A percentile compares a stretch with the other conserved stretches of the same genome.
Evolutionary conservation across 495 filamentous ascomycete species (phyloP).

Genomic region (Penicillium subrubescens): DNA sequence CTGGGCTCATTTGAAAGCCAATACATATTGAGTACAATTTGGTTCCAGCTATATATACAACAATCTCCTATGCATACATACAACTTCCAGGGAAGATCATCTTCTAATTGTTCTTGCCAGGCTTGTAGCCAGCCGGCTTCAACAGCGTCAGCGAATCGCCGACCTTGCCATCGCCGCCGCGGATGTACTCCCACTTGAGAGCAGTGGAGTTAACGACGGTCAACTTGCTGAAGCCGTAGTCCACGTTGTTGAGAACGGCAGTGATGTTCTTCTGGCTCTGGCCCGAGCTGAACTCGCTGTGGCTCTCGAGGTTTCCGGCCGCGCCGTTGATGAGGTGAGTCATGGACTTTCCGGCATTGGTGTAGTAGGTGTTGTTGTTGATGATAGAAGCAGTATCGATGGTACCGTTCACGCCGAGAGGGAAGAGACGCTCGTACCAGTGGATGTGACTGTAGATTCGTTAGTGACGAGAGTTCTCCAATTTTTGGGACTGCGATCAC

Average conservation of each 20-base stretch:
- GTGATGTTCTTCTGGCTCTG: slow-evolving; percentile 44
- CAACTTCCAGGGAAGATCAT: neutral
- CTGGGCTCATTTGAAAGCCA: neutral
- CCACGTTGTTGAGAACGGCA: slow-evolving; percentile 44
- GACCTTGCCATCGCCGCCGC: slow-evolving; percentile 43
- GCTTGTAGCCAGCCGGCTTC: slow-evolving; percentile 8
- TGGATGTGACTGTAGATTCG: slow-evolving; percentile 51
- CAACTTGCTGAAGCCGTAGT: slow-evolving; percentile 55
- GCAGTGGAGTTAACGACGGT: slow-evolving; percentile 44
- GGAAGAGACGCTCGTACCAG: slow-evolving; percentile 52
- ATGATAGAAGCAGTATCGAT: slow-evolving; percentile 41
- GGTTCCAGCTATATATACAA: neutral
- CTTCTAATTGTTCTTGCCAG: neutral
- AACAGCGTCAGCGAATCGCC: slow-evolving; percentile 42
- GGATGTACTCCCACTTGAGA: slow-evolving; percentile 49
- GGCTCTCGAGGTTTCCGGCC: slow-evolving; percentile 49
- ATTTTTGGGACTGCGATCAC: neutral
- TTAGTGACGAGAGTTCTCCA: neutral
- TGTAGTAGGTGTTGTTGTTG: slow-evolving; percentile 47
- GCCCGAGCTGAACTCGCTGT: slow-evolving; percentile 37
- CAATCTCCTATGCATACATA: neutral
- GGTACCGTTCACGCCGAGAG: slow-evolving; percentile 36
- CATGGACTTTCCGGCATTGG: slow-evolving; percentile 43
- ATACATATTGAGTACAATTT: neutral
- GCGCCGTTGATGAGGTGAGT: slow-evolving; percentile 54